Percentiles rank a stretch among this genome's conserved stretches.
Conservation (phyloP, 352 stramenopile genomes). For the Pythium rishiriense region DNA sequence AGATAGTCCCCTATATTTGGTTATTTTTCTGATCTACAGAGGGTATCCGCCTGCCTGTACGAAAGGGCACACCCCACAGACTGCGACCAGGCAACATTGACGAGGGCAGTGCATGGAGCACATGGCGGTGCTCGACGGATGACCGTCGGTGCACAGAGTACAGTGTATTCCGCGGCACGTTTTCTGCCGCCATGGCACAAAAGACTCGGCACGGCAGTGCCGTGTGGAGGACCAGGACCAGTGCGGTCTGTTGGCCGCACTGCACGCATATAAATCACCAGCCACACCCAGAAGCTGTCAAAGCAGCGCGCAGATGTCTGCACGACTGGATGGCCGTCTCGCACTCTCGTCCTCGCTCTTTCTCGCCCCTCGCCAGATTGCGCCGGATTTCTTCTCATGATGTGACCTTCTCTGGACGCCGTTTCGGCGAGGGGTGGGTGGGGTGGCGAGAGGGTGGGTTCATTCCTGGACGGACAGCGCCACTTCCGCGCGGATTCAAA, state of each 20-base stretch:
- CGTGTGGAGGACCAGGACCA: too few species aligned
- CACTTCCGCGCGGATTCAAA: conserved; percentile 7
- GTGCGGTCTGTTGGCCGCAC: too few species aligned
- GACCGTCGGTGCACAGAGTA: too few species aligned
- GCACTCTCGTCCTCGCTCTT: neutral
- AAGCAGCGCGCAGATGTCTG: neutral
- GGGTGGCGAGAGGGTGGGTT: conserved; percentile 4
- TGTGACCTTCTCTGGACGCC: neutral
- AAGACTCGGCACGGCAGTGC: too few species aligned
- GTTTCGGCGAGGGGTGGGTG: neutral
- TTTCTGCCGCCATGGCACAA: too few species aligned
- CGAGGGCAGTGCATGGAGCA: too few species aligned
- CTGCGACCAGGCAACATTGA: too few species aligned
- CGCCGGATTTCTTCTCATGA: neutral
- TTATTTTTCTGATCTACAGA: conserved; percentile 1
- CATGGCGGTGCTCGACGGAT: too few species aligned
- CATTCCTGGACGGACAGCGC: conserved; percentile 1
- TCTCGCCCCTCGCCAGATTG: neutral
- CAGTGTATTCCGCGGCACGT: too few species aligned
- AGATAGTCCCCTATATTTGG: neutral
- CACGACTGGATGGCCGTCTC: neutral
- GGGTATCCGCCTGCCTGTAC: neutral
- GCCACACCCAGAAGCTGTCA: neutral
- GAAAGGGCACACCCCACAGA: too few species aligned
- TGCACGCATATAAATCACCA: neutral